Percentiles rank a stretch among this genome's conserved stretches.
Evolutionary conservation across 1,284 basidiomycete genomes (phyloP).

Genomic region (Malassezia arunalokei): DNA sequence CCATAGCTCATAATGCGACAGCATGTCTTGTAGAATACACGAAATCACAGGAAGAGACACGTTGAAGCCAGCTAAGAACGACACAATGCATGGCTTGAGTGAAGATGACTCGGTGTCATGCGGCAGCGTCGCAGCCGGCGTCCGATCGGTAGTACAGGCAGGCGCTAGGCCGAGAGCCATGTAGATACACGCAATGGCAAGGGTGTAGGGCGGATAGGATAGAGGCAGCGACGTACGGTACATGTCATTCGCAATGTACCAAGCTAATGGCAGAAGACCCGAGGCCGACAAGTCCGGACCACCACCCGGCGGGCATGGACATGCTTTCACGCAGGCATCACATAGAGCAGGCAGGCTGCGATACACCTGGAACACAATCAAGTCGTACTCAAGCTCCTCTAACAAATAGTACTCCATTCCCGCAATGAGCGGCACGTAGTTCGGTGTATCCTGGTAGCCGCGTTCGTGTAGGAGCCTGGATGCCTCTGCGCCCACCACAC

Average conservation of each 20-base stretch:
- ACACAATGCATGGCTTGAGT: conserved; percentile 51
- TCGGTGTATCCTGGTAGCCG: conserved; percentile 53
- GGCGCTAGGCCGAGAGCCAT: conserved; percentile 48
- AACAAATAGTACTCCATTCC: conserved; percentile 99
- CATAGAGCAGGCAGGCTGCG: conserved; percentile 54
- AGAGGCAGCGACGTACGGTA: conserved; percentile 82
- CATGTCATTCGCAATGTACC: conserved; percentile 92
- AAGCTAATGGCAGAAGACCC: conserved; percentile 47
- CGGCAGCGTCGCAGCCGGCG: background rate
- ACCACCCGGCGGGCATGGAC: background rate
- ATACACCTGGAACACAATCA: conserved; percentile 88
- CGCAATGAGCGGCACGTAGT: conserved; percentile 69
- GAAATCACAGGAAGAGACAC: conserved; percentile 68
- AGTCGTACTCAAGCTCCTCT: conserved; percentile 87
- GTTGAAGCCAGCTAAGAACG: conserved; percentile 73
- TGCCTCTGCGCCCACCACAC: conserved; percentile 71
- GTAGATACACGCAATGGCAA: conserved; percentile 80
- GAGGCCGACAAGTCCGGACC: background rate
- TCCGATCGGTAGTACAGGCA: background rate
- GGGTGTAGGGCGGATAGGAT: conserved; percentile 81
- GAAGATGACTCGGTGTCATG: conserved; percentile 1
- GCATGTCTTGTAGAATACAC: conserved; percentile 80
- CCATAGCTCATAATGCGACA: conserved; percentile 64
- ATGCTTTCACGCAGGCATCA: background rate
- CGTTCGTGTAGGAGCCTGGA: conserved; percentile 41